Evolutionary conservation across 2,329 filamentous ascomycete genomes (phyloP), one percentile per base, ranked within the genome.

Genomic region (Botrytis deweyae): DNA sequence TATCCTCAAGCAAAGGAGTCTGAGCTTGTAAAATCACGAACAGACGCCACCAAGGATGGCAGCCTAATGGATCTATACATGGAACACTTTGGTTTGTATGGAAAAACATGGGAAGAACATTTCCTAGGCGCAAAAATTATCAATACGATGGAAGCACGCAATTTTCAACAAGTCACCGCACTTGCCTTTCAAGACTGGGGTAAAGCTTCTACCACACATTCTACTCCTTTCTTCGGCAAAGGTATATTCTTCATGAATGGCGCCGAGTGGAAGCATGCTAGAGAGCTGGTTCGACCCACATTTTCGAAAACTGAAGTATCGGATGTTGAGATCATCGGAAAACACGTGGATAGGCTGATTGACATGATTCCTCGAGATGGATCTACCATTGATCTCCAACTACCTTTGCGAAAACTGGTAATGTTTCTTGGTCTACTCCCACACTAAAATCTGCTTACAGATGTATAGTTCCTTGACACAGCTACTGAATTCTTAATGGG

Each of bases 301-400:
- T 72, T 74, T 40, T 63, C 52, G 10, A 52, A 38, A 22, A 44
- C 62, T n/a, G 55, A 72, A 36, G 25, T 72, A n/a, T 72, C 63
- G 4, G 73, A 74, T 58, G n/a, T 72, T n/a, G n/a, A 69, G 40
- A n/a, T 22, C 29, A 59, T 72, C 25, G 70, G 36, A 29, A 40
- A 14, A 33, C 59, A 59, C 16, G 49, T 67, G 29, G 44, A 74
- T 59, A 69, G 70, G 9, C 42, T 73, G 4, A 29, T 73, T 20
- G 14, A 20, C 1, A 52, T 64, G 44, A 72, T 70, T 36, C 70
- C 70, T 55, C 36, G 65, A 40, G 73, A 74, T 42, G 67, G 68
- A 18, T 20, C n/a, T 8, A 74, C 59, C 29, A 46, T 72, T 52
- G 73, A 70, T 44, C 63, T 74, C 40, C 73, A 73, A n/a, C 46